Evolutionary conservation across 202 grass and related monocot genomes (phyloP), one percentile per base, ranked within the genome.

Genomic region (Tripidium arundinaceum): DNA sequence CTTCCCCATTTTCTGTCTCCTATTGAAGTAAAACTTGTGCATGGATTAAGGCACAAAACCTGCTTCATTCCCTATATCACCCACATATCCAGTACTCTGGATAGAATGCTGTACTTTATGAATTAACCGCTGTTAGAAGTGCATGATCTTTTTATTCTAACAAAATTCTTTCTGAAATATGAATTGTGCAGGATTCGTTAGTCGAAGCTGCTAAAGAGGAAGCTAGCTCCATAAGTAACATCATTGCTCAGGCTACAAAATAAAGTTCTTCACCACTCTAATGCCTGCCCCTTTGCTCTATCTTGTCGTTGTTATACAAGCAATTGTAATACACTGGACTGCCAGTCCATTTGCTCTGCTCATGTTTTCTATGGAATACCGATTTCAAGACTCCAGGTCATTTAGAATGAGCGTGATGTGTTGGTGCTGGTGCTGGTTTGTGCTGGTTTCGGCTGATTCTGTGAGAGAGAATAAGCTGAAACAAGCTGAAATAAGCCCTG

Each of bases 121-220:
- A 81, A 29, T 61, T 41, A 72, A 50, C 13, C 46, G 37, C n/a
- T 75, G 37, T 46, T 57, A 55, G 16, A 83, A 88, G 34, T 36
- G 34, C 34, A 36, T 36, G 34, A 6, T 6, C 34, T 36, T 36
- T 60, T 62, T 18, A 9, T 82, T 19, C 22, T 86, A 40, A 78
- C 37, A 49, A 13, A 65, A 11, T 58, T 19, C 39, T 46, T 75
- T 22, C 1, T 36, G 37, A 63, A 25, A 63, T 33, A 0, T 25
- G 14, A 28, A 21, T 46, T 58, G 28, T 49, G 41, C 77, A 93
- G 88, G 92, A 95, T 86, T 91, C 92, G 0, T 74, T 95, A 84
- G 88, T 98, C 29, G 90, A 98, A 84, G 86, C 86, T 33, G 92
- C 90, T 11, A 94, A 98, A 89, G 95, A 98, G 78, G 88, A 94